Evolutionary conservation across 2,329 filamentous ascomycete genomes (phyloP).

Genomic region (Apiospora sp.): DNA sequence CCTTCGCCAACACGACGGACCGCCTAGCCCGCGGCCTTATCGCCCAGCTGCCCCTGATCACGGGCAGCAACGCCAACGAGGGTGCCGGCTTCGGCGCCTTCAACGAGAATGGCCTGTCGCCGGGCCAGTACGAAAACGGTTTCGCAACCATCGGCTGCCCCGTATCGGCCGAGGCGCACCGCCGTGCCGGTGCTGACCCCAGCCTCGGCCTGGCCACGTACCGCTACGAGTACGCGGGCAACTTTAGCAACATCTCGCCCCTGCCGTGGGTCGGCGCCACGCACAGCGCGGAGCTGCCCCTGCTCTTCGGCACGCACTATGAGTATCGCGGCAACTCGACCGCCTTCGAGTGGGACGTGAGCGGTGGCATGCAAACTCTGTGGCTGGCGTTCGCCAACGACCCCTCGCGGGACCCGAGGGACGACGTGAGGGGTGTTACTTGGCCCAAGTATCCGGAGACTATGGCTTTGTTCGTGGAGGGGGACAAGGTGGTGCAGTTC

Average conservation of each 20-base stretch:
- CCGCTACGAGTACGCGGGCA: conserved; percentile 46
- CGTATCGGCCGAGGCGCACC: conserved; percentile 23
- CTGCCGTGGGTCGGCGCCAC: conserved; percentile 43
- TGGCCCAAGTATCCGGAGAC: conserved; percentile 36
- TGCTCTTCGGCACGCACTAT: conserved; percentile 42
- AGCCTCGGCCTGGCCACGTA: conserved; percentile 37
- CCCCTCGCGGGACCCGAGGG: conserved; percentile 31
- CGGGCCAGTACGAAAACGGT: conserved; percentile 9
- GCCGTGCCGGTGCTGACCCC: conserved; percentile 10
- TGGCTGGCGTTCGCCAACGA: conserved; percentile 39
- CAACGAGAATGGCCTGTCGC: conserved; percentile 30
- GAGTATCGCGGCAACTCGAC: conserved; percentile 41
- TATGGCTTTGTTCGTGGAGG: background rate
- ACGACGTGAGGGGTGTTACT: conserved; percentile 27
- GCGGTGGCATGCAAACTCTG: conserved; percentile 38
- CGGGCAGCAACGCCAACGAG: conserved; percentile 39
- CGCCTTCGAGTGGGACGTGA: conserved; percentile 40
- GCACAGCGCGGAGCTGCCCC: conserved; percentile 41
- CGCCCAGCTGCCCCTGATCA: conserved; percentile 36
- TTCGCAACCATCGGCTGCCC: conserved; percentile 27
- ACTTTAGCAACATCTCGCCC: conserved; percentile 46
- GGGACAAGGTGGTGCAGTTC: background rate
- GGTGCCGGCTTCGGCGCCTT: conserved; percentile 34
- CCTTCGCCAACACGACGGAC: conserved; percentile 28
- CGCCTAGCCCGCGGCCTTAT: conserved; percentile 27